phyloP scores from a whole-genome alignment of 257 asterid species.

The Solanum sparsipilum region DNA sequence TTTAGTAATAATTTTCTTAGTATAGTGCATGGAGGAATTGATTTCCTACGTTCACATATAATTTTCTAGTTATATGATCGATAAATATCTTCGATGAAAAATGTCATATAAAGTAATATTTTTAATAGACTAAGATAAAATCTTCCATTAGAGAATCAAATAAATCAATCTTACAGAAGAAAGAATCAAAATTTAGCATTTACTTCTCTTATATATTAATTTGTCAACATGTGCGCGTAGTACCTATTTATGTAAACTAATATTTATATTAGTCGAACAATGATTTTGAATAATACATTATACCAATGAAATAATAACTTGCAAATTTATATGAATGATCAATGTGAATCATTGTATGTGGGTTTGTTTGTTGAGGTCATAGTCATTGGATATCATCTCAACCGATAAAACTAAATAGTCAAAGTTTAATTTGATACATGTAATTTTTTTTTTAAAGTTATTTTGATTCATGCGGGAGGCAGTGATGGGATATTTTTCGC shows the following conservation, averaged over 20 bases:
- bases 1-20: background rate
- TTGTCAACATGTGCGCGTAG: background rate
- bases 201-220: background rate
- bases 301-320: background rate
- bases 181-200: background rate
- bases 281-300: background rate
- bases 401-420: background rate
- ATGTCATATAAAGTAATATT: background rate
- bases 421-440: background rate
- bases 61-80: background rate
- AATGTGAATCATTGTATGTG: background rate
- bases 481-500: background rate
- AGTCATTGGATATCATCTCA: background rate
- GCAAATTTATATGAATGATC: background rate
- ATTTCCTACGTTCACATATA: background rate
- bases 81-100: background rate
- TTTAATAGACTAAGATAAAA: background rate
- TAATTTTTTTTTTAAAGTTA: background rate
- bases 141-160: background rate
- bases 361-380: background rate
- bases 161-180: background rate
- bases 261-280: background rate
- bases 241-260: background rate
- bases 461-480: background rate
- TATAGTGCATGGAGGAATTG: background rate